A percentile compares a stretch with the other conserved stretches of the same genome.
Conservation (phyloP, 352 stramenopile genomes). For the Phytophthora colocasiae region DNA sequence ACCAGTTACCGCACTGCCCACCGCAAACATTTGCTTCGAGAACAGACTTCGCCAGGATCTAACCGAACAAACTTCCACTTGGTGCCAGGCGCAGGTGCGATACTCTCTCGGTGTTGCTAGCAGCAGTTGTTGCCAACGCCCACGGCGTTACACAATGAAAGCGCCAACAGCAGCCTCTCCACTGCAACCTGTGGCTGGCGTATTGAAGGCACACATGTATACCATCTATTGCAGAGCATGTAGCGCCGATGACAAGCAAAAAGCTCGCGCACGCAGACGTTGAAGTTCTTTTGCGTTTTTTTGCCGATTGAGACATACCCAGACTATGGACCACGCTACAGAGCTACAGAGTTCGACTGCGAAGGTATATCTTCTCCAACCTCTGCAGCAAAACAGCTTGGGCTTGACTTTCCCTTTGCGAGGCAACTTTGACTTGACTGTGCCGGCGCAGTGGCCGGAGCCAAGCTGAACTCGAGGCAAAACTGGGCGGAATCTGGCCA, state of each 20-base stretch:
- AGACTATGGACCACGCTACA: not conserved
- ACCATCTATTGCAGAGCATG: not conserved
- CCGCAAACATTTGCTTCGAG: not conserved
- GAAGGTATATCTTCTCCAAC: not conserved
- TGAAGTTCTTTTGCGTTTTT: conserved; percentile 31
- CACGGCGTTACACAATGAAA: too few relatives aligned
- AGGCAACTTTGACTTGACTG: not conserved
- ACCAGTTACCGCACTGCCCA: not conserved
- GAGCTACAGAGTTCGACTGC: not conserved
- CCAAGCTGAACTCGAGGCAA: conserved; percentile 4
- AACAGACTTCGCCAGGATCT: not conserved
- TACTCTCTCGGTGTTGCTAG: conserved; percentile 14
- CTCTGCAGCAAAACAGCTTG: not conserved
- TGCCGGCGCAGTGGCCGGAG: not conserved
- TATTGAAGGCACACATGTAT: conserved; percentile 4
- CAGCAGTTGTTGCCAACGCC: not conserved
- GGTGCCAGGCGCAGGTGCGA: not conserved
- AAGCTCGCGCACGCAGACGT: conserved; percentile 11
- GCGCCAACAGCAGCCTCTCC: not conserved
- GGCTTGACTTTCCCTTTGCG: not conserved
- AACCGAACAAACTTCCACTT: not conserved
- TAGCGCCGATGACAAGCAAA: not conserved
- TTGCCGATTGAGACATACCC: conserved; percentile 14
- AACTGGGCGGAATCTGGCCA: conserved; percentile 14
- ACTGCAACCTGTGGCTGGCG: not conserved